Evolutionary conservation across 2,329 filamentous ascomycete genomes (phyloP).

Genomic region (Coniochaeta ligniaria): DNA sequence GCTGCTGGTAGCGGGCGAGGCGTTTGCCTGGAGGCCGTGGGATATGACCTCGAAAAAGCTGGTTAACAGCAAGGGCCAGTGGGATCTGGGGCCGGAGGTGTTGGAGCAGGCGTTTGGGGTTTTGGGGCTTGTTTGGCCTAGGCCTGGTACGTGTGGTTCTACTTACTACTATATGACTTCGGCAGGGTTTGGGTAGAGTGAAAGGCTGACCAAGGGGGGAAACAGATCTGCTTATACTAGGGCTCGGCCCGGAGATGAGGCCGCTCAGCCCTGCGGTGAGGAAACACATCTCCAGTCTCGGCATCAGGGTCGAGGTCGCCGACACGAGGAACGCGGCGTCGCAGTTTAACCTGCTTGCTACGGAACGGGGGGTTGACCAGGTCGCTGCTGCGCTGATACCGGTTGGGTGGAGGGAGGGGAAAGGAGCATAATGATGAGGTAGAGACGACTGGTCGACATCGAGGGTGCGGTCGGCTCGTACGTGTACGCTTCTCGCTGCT

Average conservation of each 20-base stretch:
- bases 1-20: slow-evolving; percentile 78
- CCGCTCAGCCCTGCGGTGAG: slow-evolving; percentile 72
- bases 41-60: slow-evolving; percentile 38
- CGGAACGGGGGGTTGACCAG: slow-evolving; percentile 77
- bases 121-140: slow-evolving; percentile 74
- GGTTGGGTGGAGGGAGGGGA: slow-evolving; percentile 67
- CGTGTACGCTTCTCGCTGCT: background rate
- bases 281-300: slow-evolving; percentile 64
- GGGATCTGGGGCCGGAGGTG: slow-evolving; percentile 48
- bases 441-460: background rate
- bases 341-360: slow-evolving; percentile 93
- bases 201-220: background rate
- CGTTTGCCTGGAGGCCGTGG: slow-evolving; percentile 87
- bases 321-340: slow-evolving; percentile 92
- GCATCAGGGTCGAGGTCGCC: slow-evolving; percentile 79
- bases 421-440: slow-evolving; percentile 27
- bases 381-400: slow-evolving; percentile 86
- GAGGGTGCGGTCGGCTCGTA: background rate
- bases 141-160: slow-evolving; percentile 79
- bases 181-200: background rate
- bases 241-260: slow-evolving; percentile 67
- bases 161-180: background rate
- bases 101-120: slow-evolving; percentile 64
- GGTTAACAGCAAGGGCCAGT: slow-evolving; percentile 72
- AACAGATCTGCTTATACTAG: slow-evolving; percentile 80